These are phyloP conservation scores for Taiwanofungus camphoratus DNA, from an alignment of 1,284 basidiomycete genomes.

Conservation along the genomic window DNA sequence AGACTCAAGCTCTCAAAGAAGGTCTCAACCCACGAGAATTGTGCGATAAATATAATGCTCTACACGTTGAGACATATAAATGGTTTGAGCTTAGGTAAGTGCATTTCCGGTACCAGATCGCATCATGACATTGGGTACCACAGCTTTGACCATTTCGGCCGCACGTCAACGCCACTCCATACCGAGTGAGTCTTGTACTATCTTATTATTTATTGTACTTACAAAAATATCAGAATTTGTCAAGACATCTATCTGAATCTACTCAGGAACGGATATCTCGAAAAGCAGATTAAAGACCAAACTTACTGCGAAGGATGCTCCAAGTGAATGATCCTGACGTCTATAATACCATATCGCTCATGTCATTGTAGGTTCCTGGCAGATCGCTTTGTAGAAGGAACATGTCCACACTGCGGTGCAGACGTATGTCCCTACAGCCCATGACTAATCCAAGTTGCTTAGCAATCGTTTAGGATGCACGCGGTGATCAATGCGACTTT, in stretches of 20 bases:
- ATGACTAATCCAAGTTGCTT: not conserved
- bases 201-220: not conserved
- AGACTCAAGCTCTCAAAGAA: conserved; percentile 96
- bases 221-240: conserved; percentile 55
- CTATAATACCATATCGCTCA: no score
- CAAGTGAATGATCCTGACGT: conserved; percentile 68
- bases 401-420: conserved; percentile 85
- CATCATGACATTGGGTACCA: conserved; percentile 13
- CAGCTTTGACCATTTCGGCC: conserved; percentile 96
- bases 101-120: conserved; percentile 1
- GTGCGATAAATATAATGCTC: conserved; percentile 89
- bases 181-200: conserved; percentile 59
- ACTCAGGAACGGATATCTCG: conserved; percentile 69
- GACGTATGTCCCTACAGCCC: conserved; percentile 42
- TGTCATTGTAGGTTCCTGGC: conserved; percentile 80
- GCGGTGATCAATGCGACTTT: conserved; percentile 97
- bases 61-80: conserved; percentile 92
- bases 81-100: conserved; percentile 86
- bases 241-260: conserved; percentile 87
- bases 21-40: conserved; percentile 82
- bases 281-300: conserved; percentile 84
- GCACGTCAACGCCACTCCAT: conserved; percentile 89
- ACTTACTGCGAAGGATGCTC: conserved; percentile 90
- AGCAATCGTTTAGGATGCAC: conserved; percentile 68
- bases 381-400: conserved; percentile 93